Base-by-base conservation (phyloP, 805 yeast genomes). In the Kazachstania bromeliacearum region DNA sequence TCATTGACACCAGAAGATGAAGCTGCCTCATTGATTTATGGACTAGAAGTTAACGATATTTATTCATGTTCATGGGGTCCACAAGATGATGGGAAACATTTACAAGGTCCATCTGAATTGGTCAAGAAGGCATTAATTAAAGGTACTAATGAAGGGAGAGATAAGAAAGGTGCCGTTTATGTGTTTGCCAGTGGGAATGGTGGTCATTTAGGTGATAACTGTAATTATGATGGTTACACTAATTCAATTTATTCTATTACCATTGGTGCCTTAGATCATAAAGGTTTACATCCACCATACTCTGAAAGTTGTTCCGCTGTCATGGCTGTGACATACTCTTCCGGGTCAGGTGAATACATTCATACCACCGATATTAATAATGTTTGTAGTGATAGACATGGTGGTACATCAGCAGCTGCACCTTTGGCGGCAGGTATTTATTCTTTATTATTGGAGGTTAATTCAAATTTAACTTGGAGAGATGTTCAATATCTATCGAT, bases 51-150 rank as follows among this genome's bases (percentile, higher is more conserved):
- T 19, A 92, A 92, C 59, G 95, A 92, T 57, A 92, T 92, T 27
- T 92, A 87, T 57, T 84, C 95, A 3, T 92, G 98, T 59, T 85
- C 96, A 3, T 92, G 98, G 98, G 98, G 98, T 6, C 98, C 98
- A 2, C 73, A 85, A 3, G 98, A 92, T 58, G 84, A 89, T 56
- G 98, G 98, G 0, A 68, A 59, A 38, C 73, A 94, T 1, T 74
- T 92, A 70, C 87, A 84, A 35, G 92, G 75, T 3, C 98, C 98
- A 0, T 83, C 84, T 17, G 57, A 64, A 23, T 50, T 89, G 20
- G 95, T 89, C 5, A 72, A 74, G 50, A 76, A 83, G 42, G 94
- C 97, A 1, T 70, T 92, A 57, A 55, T 83, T n/a, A 81, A 77
- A 51, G 96, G 96, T 36, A 70, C 85, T 12, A 76, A 72, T 44